Conservation (phyloP, 148 eudicot genomes). For the Rhododendron vialii region DNA sequence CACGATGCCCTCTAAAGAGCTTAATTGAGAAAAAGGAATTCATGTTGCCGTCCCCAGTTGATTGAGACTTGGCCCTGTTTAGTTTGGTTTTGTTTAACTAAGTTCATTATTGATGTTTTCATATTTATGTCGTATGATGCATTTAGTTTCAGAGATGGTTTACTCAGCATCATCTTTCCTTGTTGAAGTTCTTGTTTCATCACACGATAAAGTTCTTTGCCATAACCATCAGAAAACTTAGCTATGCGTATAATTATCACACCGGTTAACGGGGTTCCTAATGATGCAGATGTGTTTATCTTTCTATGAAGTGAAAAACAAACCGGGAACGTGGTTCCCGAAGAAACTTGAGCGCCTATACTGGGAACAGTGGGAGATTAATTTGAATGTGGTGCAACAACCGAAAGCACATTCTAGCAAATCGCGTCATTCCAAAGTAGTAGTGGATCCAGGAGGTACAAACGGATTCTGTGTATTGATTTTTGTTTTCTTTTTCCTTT, state of each 20-base stretch:
- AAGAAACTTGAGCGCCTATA: slow-evolving; percentile 77
- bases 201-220: neutral
- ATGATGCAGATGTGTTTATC: slow-evolving; percentile 77
- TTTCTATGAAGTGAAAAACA: slow-evolving; percentile 87
- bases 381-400: slow-evolving; percentile 80
- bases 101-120: neutral
- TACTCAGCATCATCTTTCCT: neutral
- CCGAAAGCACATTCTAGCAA: slow-evolving; percentile 66
- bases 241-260: neutral
- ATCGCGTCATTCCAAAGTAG: slow-evolving; percentile 67
- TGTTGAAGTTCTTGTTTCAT: neutral
- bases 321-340: slow-evolving; percentile 83
- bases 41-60: neutral
- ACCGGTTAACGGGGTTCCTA: neutral
- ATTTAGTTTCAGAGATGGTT: neutral
- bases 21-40: neutral
- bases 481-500: neutral
- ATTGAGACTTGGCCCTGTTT: neutral
- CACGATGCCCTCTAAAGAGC: neutral
- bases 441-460: slow-evolving; percentile 82
- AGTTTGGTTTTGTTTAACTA: neutral
- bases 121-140: neutral
- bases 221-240: neutral
- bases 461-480: neutral
- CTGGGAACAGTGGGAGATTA: slow-evolving; percentile 97